Evolutionary conservation across 1,284 basidiomycete species (phyloP), one percentile per base, ranked within the genome.

Genomic region (Heliocybe sulcata): DNA sequence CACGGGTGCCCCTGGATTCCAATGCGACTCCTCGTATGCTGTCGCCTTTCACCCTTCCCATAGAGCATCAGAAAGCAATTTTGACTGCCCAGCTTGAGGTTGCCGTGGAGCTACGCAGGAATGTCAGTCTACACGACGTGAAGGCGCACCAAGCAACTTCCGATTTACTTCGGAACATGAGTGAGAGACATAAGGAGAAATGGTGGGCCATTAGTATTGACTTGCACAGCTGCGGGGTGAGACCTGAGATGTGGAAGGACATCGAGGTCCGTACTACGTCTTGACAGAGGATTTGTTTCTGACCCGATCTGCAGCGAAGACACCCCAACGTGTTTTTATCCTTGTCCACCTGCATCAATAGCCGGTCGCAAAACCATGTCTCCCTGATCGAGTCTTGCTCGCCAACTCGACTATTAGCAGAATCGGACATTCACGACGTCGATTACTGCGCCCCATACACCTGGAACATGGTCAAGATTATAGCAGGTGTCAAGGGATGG

Each of bases 41-140:
- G 48, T 85, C 88, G 2, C 80, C 80, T 2, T 90, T 92, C 66
- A 76, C 75, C 19, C 80, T 87, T 19, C 87, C 90, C 11, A 66
- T 91, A 45, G 74, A 77, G 23, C 92, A 94, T 65, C 91, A 94
- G 63, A 60, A 89, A 6, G 69, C 73, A 2, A 66, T 93, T 16
- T 72, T 92, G n/a, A 82, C 89, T 61, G 79, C 85, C 2, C 91
- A 93, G 65, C 65, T 94, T 42, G 80, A 81, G 35, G 62, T 93
- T n/a, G 91, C 91, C 1, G 75, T 92, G 2, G 81, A 87, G 63
- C 68, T 91, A 2, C 64, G 73, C 33, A 76, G 87, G 26, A 88
- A 87, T 63, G 72, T 91, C 53, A 91, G 87, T 64, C 61, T 93
- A 38, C 91, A 94, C 62, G 90, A 86, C 59, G 91, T 94, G 53